Percentiles rank a stretch among this genome's conserved stretches.
Conservation (phyloP, 176 grass and related monocot species). For the Zizania latifolia region DNA sequence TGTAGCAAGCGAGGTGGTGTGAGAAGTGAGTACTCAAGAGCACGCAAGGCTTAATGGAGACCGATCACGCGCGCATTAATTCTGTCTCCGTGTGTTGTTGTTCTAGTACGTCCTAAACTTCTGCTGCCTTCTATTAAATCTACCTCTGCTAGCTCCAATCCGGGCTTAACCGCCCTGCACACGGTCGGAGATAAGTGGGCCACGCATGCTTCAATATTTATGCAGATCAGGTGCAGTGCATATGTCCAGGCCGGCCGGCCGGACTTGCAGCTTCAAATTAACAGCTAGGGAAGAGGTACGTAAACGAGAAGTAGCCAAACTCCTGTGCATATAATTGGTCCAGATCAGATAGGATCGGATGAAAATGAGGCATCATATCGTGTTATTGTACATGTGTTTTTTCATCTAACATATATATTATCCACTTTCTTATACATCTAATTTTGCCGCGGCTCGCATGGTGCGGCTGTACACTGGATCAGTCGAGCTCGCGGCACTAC, state of each 20-base stretch:
- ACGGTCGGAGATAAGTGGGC: neutral
- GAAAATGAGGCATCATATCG: no score
- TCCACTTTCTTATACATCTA: no score
- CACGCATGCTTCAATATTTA: neutral
- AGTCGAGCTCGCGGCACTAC: no score
- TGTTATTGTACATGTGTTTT: no score
- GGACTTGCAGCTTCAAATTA: neutral
- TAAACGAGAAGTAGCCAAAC: neutral
- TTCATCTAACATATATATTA: no score
- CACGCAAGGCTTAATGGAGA: neutral
- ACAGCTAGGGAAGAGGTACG: neutral
- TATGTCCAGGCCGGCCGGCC: no score
- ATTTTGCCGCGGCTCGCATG: no score
- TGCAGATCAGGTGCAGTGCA: neutral
- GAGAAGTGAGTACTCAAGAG: neutral
- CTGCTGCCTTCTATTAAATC: neutral
- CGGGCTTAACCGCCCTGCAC: neutral
- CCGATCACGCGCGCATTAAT: neutral
- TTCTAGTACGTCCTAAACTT: neutral
- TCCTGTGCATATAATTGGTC: neutral
- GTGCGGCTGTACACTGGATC: no score
- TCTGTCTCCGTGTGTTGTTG: conserved; percentile 6
- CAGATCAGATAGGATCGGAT: no score
- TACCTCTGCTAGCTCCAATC: neutral
- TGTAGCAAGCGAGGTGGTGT: no score